Evolutionary conservation across 2,329 filamentous ascomycete species (phyloP).

Genomic region (Penicillium oxalicum): DNA sequence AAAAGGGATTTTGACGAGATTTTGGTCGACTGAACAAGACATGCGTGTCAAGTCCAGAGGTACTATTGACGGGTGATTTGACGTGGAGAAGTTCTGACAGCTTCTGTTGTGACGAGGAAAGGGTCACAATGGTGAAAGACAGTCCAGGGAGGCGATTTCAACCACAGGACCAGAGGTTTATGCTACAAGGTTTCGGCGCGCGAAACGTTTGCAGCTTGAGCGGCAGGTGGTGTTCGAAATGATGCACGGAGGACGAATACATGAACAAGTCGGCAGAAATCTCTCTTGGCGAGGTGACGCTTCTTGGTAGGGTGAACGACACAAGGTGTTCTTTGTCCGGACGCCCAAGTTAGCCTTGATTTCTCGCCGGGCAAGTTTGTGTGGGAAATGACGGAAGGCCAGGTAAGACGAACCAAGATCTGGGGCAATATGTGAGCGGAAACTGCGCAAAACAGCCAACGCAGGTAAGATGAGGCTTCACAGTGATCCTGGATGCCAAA

Average conservation of each 20-base stretch:
- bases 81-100: constrained; percentile 28
- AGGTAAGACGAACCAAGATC: constrained; percentile 11
- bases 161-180: constrained; percentile 85
- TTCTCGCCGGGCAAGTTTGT: constrained; percentile 9
- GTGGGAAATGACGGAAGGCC: constrained; percentile 19
- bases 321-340: constrained; percentile 25
- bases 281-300: constrained; percentile 28
- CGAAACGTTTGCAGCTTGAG: constrained; percentile 96
- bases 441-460: constrained; percentile 18
- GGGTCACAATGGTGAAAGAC: constrained; percentile 24
- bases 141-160: constrained; percentile 49
- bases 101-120: constrained; percentile 18
- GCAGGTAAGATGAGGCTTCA: constrained; percentile 14
- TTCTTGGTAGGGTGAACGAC: constrained; percentile 33
- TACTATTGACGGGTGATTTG: constrained; percentile 11
- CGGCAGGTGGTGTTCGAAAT: constrained; percentile 89
- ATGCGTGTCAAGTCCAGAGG: constrained; percentile 45
- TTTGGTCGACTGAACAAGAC: constrained; percentile 50
- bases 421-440: constrained; percentile 3
- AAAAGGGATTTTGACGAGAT: constrained; percentile 41
- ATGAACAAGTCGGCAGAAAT: constrained; percentile 65
- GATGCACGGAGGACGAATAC: constrained; percentile 96
- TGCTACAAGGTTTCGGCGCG: constrained; percentile 88
- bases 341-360: constrained; percentile 19
- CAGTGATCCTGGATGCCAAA: constrained; percentile 11